A percentile compares a stretch with the other conserved stretches of the same genome.
Conservation (phyloP, 2,329 filamentous ascomycete genomes). For the Aureobasidium sp. region DNA sequence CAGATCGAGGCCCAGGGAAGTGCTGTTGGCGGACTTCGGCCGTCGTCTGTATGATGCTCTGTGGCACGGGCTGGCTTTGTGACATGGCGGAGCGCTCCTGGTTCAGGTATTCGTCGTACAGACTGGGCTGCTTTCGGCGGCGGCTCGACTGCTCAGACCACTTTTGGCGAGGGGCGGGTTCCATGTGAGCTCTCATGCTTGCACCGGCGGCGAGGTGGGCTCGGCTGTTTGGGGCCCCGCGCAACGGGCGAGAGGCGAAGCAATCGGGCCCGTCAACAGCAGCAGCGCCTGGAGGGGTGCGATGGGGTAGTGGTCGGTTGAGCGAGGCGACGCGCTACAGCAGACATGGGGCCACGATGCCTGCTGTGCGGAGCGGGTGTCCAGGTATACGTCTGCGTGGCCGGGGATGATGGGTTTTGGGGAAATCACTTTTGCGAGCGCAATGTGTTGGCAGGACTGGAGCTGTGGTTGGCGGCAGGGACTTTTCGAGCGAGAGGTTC, state of each 20-base stretch:
- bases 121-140: slow-evolving; percentile 24
- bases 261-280: neutral
- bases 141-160: slow-evolving; percentile 19
- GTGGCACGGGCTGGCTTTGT: slow-evolving; percentile 4
- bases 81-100: slow-evolving; percentile 20
- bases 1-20: slow-evolving; percentile 1
- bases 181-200: slow-evolving; percentile 7
- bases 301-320: neutral
- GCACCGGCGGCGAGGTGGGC: neutral
- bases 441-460: neutral
- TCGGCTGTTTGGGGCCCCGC: slow-evolving; percentile 1
- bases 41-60: slow-evolving; percentile 2
- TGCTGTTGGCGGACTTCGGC: slow-evolving; percentile 1
- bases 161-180: slow-evolving; percentile 17
- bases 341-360: slow-evolving; percentile 15
- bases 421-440: neutral
- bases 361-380: slow-evolving; percentile 12
- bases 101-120: slow-evolving; percentile 28
- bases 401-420: neutral
- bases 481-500: neutral
- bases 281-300: neutral
- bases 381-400: neutral
- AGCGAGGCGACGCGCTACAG: slow-evolving; percentile 14
- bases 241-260: neutral
- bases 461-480: neutral